Evolutionary conservation across 257 asterid genomes (phyloP).

Genomic region (Scutellaria galericulata): DNA sequence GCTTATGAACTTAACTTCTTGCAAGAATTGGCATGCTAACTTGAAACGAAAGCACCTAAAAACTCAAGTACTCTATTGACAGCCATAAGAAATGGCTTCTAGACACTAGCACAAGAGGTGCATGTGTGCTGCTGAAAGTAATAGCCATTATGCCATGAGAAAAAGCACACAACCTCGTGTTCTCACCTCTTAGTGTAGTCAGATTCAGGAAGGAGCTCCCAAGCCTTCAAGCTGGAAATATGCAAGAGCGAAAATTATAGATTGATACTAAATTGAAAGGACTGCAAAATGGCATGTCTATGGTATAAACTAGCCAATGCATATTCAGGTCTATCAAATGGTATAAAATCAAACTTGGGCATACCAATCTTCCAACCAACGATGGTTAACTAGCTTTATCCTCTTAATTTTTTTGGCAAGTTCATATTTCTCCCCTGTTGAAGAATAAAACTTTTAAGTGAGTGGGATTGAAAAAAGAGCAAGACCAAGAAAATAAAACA

Average conservation of each 20-base stretch:
- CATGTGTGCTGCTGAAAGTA: not conserved
- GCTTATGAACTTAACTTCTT: conserved; percentile 21
- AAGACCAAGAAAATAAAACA: conserved; percentile 18
- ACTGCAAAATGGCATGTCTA: conserved; percentile 9
- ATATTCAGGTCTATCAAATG: conserved; percentile 23
- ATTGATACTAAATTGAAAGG: conserved; percentile 3
- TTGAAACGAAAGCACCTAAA: conserved; percentile 4
- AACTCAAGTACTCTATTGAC: conserved; percentile 1
- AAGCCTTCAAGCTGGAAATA: conserved; percentile 71
- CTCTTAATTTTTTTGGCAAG: conserved; percentile 74
- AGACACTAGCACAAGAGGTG: not conserved
- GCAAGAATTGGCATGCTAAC: not conserved
- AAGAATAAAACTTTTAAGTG: conserved; percentile 24
- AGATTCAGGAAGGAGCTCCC: conserved; percentile 90
- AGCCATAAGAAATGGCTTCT: not conserved
- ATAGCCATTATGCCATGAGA: not conserved
- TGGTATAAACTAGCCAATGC: conserved; percentile 8
- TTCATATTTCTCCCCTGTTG: conserved; percentile 83
- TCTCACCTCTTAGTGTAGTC: conserved; percentile 76
- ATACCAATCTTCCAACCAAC: conserved; percentile 95
- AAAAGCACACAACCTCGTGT: not conserved
- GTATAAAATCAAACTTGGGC: conserved; percentile 33
- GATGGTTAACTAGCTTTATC: conserved; percentile 85
- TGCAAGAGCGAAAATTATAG: conserved; percentile 6
- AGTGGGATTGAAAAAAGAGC: conserved; percentile 3